Percentiles rank a stretch among this genome's conserved stretches.
These are phyloP conservation scores for Globisporangium canariense DNA, from an alignment of 352 stramenopile species.

Conservation along the genomic window DNA sequence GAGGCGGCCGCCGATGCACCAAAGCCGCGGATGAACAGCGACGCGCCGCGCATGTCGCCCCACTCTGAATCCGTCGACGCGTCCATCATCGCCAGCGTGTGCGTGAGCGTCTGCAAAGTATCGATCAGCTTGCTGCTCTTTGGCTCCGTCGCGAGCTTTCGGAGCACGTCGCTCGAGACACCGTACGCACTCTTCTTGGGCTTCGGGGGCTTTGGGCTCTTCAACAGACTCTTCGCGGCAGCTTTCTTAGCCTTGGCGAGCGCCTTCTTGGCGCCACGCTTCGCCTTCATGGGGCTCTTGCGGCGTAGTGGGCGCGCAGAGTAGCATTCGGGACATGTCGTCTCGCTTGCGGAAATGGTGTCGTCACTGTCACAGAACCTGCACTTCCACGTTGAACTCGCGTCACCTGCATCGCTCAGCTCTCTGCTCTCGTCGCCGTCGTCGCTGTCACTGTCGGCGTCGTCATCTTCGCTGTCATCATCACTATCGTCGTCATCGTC, in stretches of 20 bases:
- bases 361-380: slow-evolving; percentile 23
- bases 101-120: slow-evolving; percentile 73
- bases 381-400: slow-evolving; percentile 27
- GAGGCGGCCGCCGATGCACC: slow-evolving; percentile 23
- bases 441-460: slow-evolving; percentile 24
- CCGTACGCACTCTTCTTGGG: slow-evolving; percentile 55
- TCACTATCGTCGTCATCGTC: slow-evolving; percentile 22
- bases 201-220: slow-evolving; percentile 23
- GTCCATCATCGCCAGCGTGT: slow-evolving; percentile 85
- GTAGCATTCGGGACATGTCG: slow-evolving; percentile 36
- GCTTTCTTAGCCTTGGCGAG: slow-evolving; percentile 3
- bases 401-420: slow-evolving; percentile 10
- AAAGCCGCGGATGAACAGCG: slow-evolving; percentile 62
- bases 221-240: slow-evolving; percentile 27
- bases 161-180: slow-evolving; percentile 59
- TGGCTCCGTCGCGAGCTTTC: slow-evolving; percentile 48
- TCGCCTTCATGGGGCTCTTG: slow-evolving; percentile 21
- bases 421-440: slow-evolving; percentile 24
- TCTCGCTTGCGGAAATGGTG: slow-evolving; percentile 16
- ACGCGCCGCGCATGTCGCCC: slow-evolving; percentile 42
- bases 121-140: slow-evolving; percentile 51
- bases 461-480: slow-evolving; percentile 29
- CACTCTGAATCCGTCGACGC: slow-evolving; percentile 73
- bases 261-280: slow-evolving; percentile 24
- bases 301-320: slow-evolving; percentile 26